phyloP scores from a whole-genome alignment of 1,139 yeast species.

The Kodamaea ohmeri region DNA sequence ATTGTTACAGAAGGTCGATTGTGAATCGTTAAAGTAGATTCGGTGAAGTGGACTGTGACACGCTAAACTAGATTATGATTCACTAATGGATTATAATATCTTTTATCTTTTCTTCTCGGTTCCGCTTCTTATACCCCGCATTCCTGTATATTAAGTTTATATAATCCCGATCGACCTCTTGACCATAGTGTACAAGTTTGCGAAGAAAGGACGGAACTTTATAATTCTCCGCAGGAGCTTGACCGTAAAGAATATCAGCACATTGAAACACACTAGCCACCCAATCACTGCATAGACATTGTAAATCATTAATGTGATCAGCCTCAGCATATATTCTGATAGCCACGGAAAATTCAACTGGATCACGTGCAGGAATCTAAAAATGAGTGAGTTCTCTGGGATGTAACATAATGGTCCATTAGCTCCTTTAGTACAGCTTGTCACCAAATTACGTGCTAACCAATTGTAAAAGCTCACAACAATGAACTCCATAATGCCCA shows the following conservation, averaged over 20 bases:
- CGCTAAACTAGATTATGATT: no score
- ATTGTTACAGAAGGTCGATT: background rate
- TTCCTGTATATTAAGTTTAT: background rate
- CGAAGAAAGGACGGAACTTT: constrained; percentile 7
- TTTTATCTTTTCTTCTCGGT: background rate
- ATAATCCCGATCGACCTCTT: constrained; percentile 2
- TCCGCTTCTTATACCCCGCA: background rate
- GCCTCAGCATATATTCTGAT: constrained; percentile 13
- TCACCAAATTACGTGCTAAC: constrained; percentile 9
- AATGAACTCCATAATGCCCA: constrained; percentile 9
- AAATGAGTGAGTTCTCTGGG: constrained; percentile 22
- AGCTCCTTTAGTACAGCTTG: background rate
- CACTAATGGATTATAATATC: no score
- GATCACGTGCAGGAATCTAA: constrained; percentile 28
- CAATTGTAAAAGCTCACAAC: constrained; percentile 8
- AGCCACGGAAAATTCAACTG: constrained; percentile 16
- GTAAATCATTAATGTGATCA: constrained; percentile 26
- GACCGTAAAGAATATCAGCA: constrained; percentile 15
- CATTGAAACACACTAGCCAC: constrained; percentile 30
- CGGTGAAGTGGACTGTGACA: no score
- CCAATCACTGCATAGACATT: constrained; percentile 30
- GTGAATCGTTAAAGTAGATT: no score
- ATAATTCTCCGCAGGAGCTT: constrained; percentile 12
- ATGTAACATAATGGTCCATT: constrained; percentile 11
- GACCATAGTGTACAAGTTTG: constrained; percentile 8